phyloP scores from a whole-genome alignment of 345 rosid genomes.

The Streptanthus diversifolius region DNA sequence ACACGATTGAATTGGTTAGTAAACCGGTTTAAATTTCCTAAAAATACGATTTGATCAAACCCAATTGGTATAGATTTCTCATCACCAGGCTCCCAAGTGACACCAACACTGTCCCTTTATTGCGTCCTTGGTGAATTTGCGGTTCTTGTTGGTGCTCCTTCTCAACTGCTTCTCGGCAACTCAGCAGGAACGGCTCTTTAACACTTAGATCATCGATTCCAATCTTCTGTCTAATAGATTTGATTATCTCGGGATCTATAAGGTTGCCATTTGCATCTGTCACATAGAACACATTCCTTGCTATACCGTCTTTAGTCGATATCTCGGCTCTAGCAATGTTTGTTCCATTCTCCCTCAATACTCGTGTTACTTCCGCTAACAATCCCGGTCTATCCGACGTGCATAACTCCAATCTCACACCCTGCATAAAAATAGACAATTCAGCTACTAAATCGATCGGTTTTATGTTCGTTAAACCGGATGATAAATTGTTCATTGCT shows the following conservation, averaged over 20 bases:
- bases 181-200: slow-evolving; percentile 57
- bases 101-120: slow-evolving; percentile 61
- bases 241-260: slow-evolving; percentile 59
- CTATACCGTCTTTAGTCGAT: slow-evolving; percentile 55
- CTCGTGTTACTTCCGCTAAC: slow-evolving; percentile 74
- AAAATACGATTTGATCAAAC: slow-evolving; percentile 73
- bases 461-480: background rate
- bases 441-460: background rate
- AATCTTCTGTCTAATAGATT: slow-evolving; percentile 60
- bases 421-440: slow-evolving; percentile 35
- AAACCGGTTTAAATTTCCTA: slow-evolving; percentile 24
- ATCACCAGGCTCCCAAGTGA: slow-evolving; percentile 84
- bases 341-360: slow-evolving; percentile 82
- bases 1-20: slow-evolving; percentile 27
- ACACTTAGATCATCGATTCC: slow-evolving; percentile 57
- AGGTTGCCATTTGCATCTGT: slow-evolving; percentile 68
- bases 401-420: slow-evolving; percentile 74
- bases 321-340: slow-evolving; percentile 86
- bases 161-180: slow-evolving; percentile 42
- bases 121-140: background rate
- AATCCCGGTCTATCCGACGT: slow-evolving; percentile 60
- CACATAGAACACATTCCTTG: slow-evolving; percentile 65
- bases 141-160: slow-evolving; percentile 44
- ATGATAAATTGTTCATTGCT: background rate
- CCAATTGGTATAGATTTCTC: slow-evolving; percentile 86